Evolutionary conservation across 2,329 filamentous ascomycete species (phyloP).

Genomic region (Cytospora paraplurivora): DNA sequence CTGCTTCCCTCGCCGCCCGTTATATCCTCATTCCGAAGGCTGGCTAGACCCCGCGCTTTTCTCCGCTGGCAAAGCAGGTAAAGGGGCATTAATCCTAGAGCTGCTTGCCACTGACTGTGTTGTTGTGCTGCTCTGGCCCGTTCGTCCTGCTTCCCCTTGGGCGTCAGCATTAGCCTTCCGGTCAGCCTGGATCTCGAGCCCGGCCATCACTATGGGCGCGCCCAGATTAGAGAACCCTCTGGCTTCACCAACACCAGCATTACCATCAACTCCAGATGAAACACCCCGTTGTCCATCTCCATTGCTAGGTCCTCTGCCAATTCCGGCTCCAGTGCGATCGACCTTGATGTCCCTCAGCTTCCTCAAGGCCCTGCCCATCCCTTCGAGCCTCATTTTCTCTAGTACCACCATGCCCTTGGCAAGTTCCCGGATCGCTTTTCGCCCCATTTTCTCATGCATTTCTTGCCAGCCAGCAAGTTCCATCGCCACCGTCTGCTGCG

Average conservation of each 20-base stretch:
- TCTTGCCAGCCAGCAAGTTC: constrained; percentile 96
- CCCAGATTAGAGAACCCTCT: constrained; percentile 7
- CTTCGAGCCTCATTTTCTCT: constrained; percentile 77
- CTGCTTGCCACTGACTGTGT: constrained; percentile 3
- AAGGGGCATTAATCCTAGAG: constrained; percentile 6
- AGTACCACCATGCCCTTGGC: constrained; percentile 77
- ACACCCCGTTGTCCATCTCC: background rate
- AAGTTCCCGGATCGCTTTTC: constrained; percentile 73
- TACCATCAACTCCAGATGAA: background rate
- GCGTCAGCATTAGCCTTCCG: constrained; percentile 15
- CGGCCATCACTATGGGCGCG: constrained; percentile 23
- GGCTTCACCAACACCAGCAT: constrained; percentile 1
- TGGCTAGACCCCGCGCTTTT: background rate
- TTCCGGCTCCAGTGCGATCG: background rate
- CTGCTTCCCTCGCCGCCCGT: background rate
- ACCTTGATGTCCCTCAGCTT: constrained; percentile 47
- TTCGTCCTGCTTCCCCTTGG: constrained; percentile 5
- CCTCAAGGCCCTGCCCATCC: constrained; percentile 77
- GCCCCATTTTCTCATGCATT: constrained; percentile 76
- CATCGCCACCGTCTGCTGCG: constrained; percentile 87
- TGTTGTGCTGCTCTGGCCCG: constrained; percentile 1
- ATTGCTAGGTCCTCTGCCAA: background rate
- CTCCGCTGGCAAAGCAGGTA: constrained; percentile 10
- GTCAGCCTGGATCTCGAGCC: constrained; percentile 26
- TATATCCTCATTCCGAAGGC: background rate